These are phyloP conservation scores for Zopfia rhizophila DNA, from an alignment of 2,329 filamentous ascomycete genomes.

Conservation along the genomic window DNA sequence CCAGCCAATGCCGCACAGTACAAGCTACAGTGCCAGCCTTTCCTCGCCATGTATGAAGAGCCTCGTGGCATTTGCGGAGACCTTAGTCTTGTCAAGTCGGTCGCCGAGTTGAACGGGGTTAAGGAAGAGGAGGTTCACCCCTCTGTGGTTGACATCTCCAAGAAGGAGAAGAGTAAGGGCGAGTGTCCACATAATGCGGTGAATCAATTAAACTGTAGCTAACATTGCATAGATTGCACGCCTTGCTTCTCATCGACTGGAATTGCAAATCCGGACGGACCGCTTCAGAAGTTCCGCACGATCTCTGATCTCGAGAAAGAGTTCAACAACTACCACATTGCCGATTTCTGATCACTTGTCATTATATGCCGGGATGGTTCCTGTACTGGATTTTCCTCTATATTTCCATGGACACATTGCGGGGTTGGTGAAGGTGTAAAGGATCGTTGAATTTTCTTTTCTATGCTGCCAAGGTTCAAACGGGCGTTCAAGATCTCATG, in stretches of 20 bases:
- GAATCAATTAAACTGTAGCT: too few species aligned
- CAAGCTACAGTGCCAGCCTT: constrained; percentile 44
- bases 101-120: constrained; percentile 34
- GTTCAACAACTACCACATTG: constrained; percentile 15
- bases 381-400: too few species aligned
- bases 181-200: too few species aligned
- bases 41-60: constrained; percentile 49
- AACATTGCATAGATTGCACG: constrained; percentile 15
- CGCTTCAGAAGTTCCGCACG: constrained; percentile 26
- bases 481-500: too few species aligned
- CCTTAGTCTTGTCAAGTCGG: constrained; percentile 38
- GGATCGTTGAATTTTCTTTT: too few species aligned
- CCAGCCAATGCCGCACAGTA: constrained; percentile 52
- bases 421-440: too few species aligned
- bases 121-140: constrained; percentile 24
- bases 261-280: constrained; percentile 28
- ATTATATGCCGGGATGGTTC: too few species aligned
- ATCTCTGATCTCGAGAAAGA: constrained; percentile 28
- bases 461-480: too few species aligned
- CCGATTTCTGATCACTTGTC: constrained; percentile 9
- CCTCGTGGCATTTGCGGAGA: constrained; percentile 37
- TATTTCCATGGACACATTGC: too few species aligned
- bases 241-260: constrained; percentile 4
- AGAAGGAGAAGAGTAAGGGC: too few species aligned
- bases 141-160: too few species aligned